Conservation (phyloP, 768 basidiomycete species). For the Clavulina sp. region DNA sequence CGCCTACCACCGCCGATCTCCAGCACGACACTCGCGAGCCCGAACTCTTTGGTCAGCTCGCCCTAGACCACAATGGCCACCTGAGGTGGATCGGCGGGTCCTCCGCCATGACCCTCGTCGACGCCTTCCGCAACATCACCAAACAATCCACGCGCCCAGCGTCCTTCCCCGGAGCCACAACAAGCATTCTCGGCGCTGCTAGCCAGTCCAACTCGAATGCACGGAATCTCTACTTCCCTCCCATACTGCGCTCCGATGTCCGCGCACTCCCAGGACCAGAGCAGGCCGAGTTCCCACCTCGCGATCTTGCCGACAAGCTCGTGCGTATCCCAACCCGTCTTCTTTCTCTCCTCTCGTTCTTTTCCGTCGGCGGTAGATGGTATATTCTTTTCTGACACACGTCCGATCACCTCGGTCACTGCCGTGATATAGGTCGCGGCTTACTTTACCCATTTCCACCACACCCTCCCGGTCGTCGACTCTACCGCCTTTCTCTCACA, state of each 20-base stretch:
- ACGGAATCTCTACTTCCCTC: constrained; percentile 78
- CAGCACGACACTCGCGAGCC: constrained; percentile 24
- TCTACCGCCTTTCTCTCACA: constrained; percentile 64
- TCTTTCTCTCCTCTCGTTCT: neutral
- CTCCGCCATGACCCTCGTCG: constrained; percentile 81
- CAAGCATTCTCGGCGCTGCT: constrained; percentile 20
- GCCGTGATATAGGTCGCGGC: constrained; percentile 46
- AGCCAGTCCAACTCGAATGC: constrained; percentile 32
- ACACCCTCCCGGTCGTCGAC: constrained; percentile 73
- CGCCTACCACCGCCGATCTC: neutral
- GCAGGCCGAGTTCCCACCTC: constrained; percentile 73
- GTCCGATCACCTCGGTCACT: no score
- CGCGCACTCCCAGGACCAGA: constrained; percentile 66
- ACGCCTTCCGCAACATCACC: constrained; percentile 46
- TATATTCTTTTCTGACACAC: neutral
- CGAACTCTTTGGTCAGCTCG: constrained; percentile 68
- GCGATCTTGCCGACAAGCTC: constrained; percentile 73
- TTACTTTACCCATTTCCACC: constrained; percentile 77
- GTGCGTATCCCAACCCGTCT: constrained; percentile 26
- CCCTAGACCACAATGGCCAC: constrained; percentile 77
- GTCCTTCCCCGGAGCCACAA: constrained; percentile 73
- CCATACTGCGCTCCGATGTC: constrained; percentile 58
- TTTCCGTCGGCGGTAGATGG: constrained; percentile 12
- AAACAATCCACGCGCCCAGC: constrained; percentile 26
- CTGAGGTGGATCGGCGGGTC: constrained; percentile 87